Evolutionary conservation across 495 filamentous ascomycete genomes (phyloP).

Genomic region (Podospora pseudocomata): DNA sequence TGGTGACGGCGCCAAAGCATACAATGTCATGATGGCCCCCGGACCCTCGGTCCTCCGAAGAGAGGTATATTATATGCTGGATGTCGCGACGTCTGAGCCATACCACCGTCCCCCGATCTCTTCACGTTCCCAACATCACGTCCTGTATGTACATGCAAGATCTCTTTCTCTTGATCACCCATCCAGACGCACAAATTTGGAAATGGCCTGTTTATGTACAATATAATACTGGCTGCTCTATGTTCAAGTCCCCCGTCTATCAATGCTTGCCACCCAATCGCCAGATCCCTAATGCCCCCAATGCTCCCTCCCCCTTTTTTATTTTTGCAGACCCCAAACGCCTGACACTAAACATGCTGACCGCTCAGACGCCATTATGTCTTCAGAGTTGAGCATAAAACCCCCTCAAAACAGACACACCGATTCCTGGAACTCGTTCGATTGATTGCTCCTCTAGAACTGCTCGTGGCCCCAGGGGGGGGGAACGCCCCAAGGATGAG

Average conservation of each 20-base stretch:
- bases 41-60: background rate
- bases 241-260: slow-evolving; percentile 16
- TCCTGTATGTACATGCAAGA: background rate
- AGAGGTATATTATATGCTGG: background rate
- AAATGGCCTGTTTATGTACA: background rate
- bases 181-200: background rate
- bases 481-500: slow-evolving; percentile 33
- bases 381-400: background rate
- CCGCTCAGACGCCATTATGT: slow-evolving; percentile 1
- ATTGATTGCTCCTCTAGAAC: background rate
- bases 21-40: background rate
- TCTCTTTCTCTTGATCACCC: background rate
- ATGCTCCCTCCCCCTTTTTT: slow-evolving; percentile 7
- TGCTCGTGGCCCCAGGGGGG: slow-evolving; percentile 26
- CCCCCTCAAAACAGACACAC: slow-evolving; percentile 7
- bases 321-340: slow-evolving; percentile 19
- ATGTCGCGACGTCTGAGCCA: background rate
- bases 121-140: background rate
- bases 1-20: background rate
- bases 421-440: background rate
- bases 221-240: background rate
- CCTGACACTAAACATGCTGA: slow-evolving; percentile 22
- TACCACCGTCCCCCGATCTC: background rate
- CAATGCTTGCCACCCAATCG: slow-evolving; percentile 9
- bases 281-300: slow-evolving; percentile 1